phyloP scores from a whole-genome alignment of 2,329 filamentous ascomycete genomes.

The Paradendryphiella salina region DNA sequence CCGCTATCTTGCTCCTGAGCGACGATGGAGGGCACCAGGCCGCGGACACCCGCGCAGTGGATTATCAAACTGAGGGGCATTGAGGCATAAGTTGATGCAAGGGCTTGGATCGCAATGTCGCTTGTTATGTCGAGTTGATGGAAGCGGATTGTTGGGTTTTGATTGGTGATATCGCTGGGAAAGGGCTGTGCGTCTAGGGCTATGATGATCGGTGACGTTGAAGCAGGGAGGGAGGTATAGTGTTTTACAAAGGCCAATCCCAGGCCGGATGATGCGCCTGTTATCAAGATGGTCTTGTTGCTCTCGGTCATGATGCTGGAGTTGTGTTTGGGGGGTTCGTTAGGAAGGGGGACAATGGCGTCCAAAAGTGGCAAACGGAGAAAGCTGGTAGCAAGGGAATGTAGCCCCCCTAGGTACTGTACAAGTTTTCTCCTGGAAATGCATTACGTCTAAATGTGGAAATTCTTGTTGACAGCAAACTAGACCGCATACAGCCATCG shows the following conservation, averaged over 20 bases:
- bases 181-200: constrained; percentile 26
- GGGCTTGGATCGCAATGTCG: neutral
- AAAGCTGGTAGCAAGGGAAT: too few relatives aligned
- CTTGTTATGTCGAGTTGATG: constrained; percentile 19
- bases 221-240: constrained; percentile 21
- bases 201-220: constrained; percentile 18
- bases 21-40: constrained; percentile 44
- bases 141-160: constrained; percentile 10
- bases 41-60: constrained; percentile 52
- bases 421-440: neutral
- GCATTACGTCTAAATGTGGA: constrained; percentile 4
- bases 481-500: neutral
- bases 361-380: neutral
- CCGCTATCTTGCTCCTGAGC: constrained; percentile 5
- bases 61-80: constrained; percentile 47
- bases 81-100: constrained; percentile 21
- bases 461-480: neutral
- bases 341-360: too few relatives aligned
- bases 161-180: neutral
- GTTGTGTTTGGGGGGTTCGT: neutral
- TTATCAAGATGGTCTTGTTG: constrained; percentile 72
- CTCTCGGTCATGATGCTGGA: neutral
- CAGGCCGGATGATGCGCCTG: constrained; percentile 93
- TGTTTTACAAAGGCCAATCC: constrained; percentile 62
- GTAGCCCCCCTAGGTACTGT: neutral